Evolutionary conservation across 2,329 filamentous ascomycete genomes (phyloP), one percentile per base, ranked within the genome.

Genomic region (Pezicula radicicola): DNA sequence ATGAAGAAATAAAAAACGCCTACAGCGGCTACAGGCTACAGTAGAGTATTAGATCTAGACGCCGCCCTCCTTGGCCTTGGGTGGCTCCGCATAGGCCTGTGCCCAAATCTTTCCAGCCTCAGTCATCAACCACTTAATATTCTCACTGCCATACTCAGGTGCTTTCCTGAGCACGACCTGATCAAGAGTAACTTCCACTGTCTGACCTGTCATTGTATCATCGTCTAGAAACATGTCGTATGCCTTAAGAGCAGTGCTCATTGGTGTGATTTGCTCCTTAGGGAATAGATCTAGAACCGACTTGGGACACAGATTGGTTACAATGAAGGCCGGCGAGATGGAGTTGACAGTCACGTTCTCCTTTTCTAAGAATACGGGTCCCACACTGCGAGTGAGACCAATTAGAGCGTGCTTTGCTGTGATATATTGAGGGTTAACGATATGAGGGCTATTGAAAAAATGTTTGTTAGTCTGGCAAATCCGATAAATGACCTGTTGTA

Each of bases 141-240:
- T 5, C 5, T 28, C 27, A 28, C 71, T 70, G 8, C 63, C 61
- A 58, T 65, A 74, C 25, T n/a, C n/a, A n/a, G 66, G 58, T 51
- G 63, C 65, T 46, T 70, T 53, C 46, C 71, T 67, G 48, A 73
- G 72, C 45, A 68, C 69, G 9, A 75, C 61, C 6, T 70, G 63
- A 13, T 71, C 70, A 50, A 69, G 60, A 4, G 62, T 64, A 46
- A 74, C 58, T 59, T 75, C 73, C 12, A 74, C 70, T 7, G 63
- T 63, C 56, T 73, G 64, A 0, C 72, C 73, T 0, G 67, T 70
- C 60, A 71, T 55, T 1, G 50, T 60, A 41, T 69, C 54, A 45
- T 70, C 63, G 6, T 55, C 56, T n/a, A 69, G 53, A 33, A 71
- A 64, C 33, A 56, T 62, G 44, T 69, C 66, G 49, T 65, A 66